phyloP scores from a whole-genome alignment of 768 basidiomycete species.

The Suillus americanus region DNA sequence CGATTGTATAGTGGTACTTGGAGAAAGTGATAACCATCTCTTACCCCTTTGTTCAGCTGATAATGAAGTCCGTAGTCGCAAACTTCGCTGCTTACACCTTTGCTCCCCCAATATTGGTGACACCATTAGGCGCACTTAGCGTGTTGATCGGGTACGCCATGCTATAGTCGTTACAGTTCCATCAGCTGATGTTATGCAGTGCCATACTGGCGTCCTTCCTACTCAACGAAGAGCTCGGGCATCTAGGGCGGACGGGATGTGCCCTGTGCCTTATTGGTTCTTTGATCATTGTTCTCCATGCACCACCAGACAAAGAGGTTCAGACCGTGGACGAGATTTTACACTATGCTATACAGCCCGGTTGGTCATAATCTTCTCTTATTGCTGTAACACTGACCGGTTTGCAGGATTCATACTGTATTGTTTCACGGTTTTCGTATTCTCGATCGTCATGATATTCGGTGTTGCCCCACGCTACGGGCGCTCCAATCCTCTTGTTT shows the following conservation, averaged over 20 bases:
- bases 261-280: slow-evolving; percentile 83
- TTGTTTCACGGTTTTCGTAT: slow-evolving; percentile 80
- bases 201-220: slow-evolving; percentile 93
- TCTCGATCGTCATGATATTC: slow-evolving; percentile 87
- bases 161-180: background rate
- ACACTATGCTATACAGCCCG: slow-evolving; percentile 89
- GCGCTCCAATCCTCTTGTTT: slow-evolving; percentile 84
- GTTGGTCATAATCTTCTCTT: slow-evolving; percentile 40
- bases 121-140: slow-evolving; percentile 93
- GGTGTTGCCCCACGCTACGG: slow-evolving; percentile 82
- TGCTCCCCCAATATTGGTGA: slow-evolving; percentile 97
- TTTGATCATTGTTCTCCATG: slow-evolving; percentile 92
- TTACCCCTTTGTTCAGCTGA: background rate
- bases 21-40: slow-evolving; percentile 68
- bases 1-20: slow-evolving; percentile 75
- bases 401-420: slow-evolving; percentile 84
- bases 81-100: slow-evolving; percentile 98
- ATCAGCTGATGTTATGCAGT: slow-evolving; percentile 40
- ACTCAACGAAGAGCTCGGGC: slow-evolving; percentile 90
- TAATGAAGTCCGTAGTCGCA: slow-evolving; percentile 47
- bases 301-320: slow-evolving; percentile 93
- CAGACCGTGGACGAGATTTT: slow-evolving; percentile 93
- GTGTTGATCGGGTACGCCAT: slow-evolving; percentile 88
- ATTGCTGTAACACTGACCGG: slow-evolving; percentile 11
- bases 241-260: slow-evolving; percentile 87